Percentiles rank a stretch among this genome's conserved stretches.
Evolutionary conservation across 306 rosid species (phyloP).

Genomic region (Vigna mungo): DNA sequence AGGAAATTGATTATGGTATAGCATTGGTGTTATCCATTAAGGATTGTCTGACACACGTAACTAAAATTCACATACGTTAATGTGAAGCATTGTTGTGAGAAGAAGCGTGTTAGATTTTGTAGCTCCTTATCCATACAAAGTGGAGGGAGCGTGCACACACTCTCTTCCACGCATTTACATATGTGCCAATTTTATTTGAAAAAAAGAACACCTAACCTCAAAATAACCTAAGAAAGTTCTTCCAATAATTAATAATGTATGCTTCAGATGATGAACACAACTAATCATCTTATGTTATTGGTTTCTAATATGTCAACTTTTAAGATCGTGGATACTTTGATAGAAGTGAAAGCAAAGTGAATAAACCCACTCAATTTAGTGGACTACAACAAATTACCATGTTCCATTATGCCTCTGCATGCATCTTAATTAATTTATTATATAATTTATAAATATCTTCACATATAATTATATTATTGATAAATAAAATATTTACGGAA

Average conservation of each 20-base stretch:
- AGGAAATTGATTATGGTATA: neutral
- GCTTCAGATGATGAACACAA: slow-evolving; percentile 38
- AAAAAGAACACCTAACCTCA: neutral
- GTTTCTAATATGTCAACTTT: slow-evolving; percentile 31
- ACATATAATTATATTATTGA: no score
- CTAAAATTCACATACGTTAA: neutral
- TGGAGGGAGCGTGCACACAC: slow-evolving; percentile 11
- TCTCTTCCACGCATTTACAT: slow-evolving; percentile 5
- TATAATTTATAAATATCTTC: neutral
- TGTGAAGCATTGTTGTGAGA: slow-evolving; percentile 1
- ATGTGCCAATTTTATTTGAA: slow-evolving; percentile 2
- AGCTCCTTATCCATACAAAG: neutral
- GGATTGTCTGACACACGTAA: neutral
- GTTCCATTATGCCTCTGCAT: neutral
- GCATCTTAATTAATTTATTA: neutral
- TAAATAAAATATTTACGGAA: no score
- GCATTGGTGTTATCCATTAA: neutral
- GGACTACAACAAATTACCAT: slow-evolving; percentile 50
- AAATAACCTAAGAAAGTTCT: neutral
- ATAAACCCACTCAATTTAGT: slow-evolving; percentile 44
- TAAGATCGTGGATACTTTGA: neutral
- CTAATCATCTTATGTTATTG: slow-evolving; percentile 16
- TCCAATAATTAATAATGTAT: neutral
- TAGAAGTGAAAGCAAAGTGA: slow-evolving; percentile 29
- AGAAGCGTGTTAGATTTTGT: slow-evolving; percentile 41